Evolutionary conservation across 371 early-diverging fungal species (phyloP), one percentile per base, ranked within the genome.

Genomic region (Blyttiomyces sp.): DNA sequence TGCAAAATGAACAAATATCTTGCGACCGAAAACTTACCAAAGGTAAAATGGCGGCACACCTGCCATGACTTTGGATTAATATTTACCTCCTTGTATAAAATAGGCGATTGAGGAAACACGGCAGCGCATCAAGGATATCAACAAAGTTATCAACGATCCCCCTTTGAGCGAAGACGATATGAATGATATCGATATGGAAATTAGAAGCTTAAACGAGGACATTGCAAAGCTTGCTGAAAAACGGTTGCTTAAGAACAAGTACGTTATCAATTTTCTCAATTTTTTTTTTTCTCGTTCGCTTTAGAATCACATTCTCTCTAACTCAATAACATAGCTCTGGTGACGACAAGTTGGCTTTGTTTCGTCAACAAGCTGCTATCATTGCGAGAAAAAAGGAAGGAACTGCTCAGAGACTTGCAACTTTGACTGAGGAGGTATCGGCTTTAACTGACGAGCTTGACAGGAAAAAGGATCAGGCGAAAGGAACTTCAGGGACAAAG

Each of bases 351-450:
- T 69, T 82, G 53, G 73, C 78, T 1, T 68, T 82, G 32, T 82
- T 81, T 50, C 58, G 79, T 26, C 83, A 82, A 54, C 83, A 82
- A 55, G 79, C 80, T 9, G 69, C 76, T 34, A 80, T 82, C 42
- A 76, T 82, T 39, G 61, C 74, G 5, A 60, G 76, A 26, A 82
- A 82, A 48, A 81, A 81, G 63, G 76, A 77, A 54, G 75, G 72
- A 9, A 71, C 76, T 0, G 73, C 76, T 2, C 66, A 71, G 44
- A 42, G 57, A 33, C 63, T 78, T 7, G 54, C 27, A 7, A 39
- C 64, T 2, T 35, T 72, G 3, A 61, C 54, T 3, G 78, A 77
- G 31, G 72, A 79, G 45, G 59, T 81, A 24, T 33, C 24, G 17
- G 32, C 45, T 32, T 54, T 79, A 2, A 52, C 56, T 21, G 69